phyloP scores from a whole-genome alignment of 345 rosid genomes.

The Hibiscus tridactylites region DNA sequence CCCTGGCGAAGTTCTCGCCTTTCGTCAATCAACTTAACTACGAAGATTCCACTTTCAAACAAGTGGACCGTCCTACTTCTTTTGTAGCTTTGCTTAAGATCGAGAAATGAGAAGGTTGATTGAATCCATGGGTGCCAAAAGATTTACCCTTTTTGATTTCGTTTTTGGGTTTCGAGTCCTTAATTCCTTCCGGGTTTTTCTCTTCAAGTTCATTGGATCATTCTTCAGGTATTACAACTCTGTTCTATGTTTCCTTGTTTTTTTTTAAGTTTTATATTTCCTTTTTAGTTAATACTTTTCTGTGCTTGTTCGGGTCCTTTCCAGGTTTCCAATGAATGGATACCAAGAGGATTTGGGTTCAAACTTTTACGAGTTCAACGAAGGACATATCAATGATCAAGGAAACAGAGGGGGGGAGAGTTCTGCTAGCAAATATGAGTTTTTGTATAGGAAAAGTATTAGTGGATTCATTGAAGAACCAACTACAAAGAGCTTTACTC shows the following conservation, averaged over 20 bases:
- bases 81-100: constrained; percentile 1
- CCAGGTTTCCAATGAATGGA: constrained; percentile 21
- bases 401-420: constrained; percentile 13
- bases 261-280: background rate
- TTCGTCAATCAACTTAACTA: constrained; percentile 3
- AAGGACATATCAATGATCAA: background rate
- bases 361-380: constrained; percentile 3
- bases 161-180: constrained; percentile 14
- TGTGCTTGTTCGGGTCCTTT: background rate
- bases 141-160: constrained; percentile 28
- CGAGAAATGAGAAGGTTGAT: constrained; percentile 16
- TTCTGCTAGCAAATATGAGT: constrained; percentile 7
- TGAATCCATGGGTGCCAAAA: constrained; percentile 32
- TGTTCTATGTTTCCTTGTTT: background rate
- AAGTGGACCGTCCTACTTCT: constrained; percentile 28
- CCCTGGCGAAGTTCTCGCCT: constrained; percentile 14
- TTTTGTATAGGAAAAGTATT: too few species aligned
- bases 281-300: background rate
- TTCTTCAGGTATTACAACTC: constrained; percentile 33
- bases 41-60: constrained; percentile 24
- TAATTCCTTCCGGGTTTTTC: constrained; percentile 37
- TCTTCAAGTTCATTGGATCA: constrained; percentile 33
- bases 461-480: too few species aligned
- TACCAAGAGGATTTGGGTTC: constrained; percentile 15
- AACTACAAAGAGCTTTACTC: too few species aligned